These are phyloP conservation scores for Auricularia cornea DNA, from an alignment of 768 basidiomycete genomes.

Conservation along the genomic window DNA sequence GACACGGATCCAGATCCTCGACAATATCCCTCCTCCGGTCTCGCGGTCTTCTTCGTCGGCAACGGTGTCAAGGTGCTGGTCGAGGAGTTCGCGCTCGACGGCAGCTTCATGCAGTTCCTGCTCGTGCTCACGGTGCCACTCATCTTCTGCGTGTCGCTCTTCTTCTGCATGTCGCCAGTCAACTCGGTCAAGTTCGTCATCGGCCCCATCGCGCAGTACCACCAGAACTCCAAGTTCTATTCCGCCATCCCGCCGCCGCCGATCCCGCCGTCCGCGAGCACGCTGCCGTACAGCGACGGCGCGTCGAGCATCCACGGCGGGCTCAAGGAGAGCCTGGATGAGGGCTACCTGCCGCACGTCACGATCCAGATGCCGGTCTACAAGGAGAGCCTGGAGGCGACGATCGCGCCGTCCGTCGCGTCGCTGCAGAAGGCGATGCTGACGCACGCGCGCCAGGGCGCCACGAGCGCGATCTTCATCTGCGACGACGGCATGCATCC, in stretches of 20 bases:
- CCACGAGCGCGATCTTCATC: conserved; percentile 68
- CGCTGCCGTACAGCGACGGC: conserved; percentile 7
- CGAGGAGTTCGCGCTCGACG: conserved; percentile 43
- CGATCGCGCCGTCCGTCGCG: conserved; percentile 64
- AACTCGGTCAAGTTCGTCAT: conserved; percentile 33
- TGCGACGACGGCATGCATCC: conserved; percentile 81
- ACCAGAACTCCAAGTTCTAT: conserved; percentile 79
- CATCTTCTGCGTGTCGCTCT: conserved; percentile 40
- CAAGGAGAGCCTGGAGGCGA: conserved; percentile 74
- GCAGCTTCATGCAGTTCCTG: conserved; percentile 32
- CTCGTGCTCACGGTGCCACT: conserved; percentile 34
- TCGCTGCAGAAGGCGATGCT: conserved; percentile 75
- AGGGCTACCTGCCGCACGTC: conserved; percentile 55
- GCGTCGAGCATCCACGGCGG: neutral
- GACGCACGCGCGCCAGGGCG: too few relatives aligned
- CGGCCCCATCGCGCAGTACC: conserved; percentile 78
- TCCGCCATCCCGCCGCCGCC: conserved; percentile 56
- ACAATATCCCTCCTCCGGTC: conserved; percentile 57
- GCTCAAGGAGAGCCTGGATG: conserved; percentile 27
- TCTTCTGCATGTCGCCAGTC: conserved; percentile 36
- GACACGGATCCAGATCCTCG: conserved; percentile 79
- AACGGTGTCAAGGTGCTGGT: conserved; percentile 57
- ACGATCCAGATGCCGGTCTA: conserved; percentile 84
- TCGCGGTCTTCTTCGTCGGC: conserved; percentile 47
- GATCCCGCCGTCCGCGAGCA: conserved; percentile 52